A percentile compares a stretch with the other conserved stretches of the same genome.
Evolutionary conservation across 768 basidiomycete species (phyloP).

Genomic region (Mycena filopes): DNA sequence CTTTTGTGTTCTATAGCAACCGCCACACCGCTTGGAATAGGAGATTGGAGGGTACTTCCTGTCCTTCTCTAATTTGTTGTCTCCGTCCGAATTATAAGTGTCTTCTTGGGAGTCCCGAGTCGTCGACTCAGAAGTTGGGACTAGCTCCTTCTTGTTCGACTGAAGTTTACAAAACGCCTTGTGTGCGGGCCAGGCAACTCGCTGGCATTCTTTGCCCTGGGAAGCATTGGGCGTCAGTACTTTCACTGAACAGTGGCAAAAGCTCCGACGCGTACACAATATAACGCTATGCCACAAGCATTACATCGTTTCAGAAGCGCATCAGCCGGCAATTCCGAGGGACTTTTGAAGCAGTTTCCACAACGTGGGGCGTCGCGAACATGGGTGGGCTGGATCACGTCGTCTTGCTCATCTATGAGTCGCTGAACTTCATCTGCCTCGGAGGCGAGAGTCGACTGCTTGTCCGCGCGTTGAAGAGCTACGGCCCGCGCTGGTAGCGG

Average conservation of each 20-base stretch:
- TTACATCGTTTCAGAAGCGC: too few relatives aligned
- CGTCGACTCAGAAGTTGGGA: background rate
- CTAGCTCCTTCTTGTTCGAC: too few relatives aligned
- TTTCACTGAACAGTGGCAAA: background rate
- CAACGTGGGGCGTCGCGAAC: too few relatives aligned
- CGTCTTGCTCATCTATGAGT: too few relatives aligned
- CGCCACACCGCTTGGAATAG: background rate
- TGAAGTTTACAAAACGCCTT: slow-evolving; percentile 1
- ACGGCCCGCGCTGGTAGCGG: too few relatives aligned
- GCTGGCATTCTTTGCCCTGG: slow-evolving; percentile 8
- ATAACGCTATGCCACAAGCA: too few relatives aligned
- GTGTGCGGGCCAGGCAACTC: background rate
- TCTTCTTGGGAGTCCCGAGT: background rate
- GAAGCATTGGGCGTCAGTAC: background rate
- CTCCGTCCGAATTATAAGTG: background rate
- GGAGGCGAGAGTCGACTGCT: too few relatives aligned
- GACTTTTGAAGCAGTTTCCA: too few relatives aligned
- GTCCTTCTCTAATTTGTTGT: background rate
- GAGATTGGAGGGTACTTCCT: background rate
- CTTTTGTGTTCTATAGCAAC: background rate
- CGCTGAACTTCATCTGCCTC: too few relatives aligned
- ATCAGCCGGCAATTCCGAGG: too few relatives aligned
- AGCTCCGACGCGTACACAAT: background rate
- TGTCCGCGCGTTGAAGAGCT: too few relatives aligned
- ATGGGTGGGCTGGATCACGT: too few relatives aligned